Evolutionary conservation across 177 flowering plant genomes (phyloP).

Genomic region (Telopea speciosissima): DNA sequence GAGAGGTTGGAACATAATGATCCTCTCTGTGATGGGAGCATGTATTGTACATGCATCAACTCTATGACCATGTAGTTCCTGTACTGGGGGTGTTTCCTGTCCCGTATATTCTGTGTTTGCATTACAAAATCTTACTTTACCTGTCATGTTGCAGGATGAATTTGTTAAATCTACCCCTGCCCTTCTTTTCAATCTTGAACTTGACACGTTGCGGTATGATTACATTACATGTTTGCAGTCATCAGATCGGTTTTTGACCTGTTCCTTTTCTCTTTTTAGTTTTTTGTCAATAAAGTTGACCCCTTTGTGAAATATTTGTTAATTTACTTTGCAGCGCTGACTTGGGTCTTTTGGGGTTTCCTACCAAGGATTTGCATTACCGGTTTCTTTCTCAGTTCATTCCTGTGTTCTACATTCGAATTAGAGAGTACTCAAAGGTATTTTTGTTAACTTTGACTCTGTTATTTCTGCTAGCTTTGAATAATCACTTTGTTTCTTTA

Average conservation of each 20-base stretch:
- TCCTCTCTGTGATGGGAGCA: background rate
- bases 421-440: constrained; percentile 97
- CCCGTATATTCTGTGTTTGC: background rate
- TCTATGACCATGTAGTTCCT: background rate
- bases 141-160: constrained; percentile 42
- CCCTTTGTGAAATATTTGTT: background rate
- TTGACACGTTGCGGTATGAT: constrained; percentile 84
- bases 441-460: background rate
- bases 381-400: constrained; percentile 88
- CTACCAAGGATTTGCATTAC: constrained; percentile 80
- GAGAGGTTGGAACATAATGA: background rate
- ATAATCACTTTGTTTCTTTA: constrained; percentile 17
- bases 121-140: background rate
- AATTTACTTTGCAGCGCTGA: constrained; percentile 64
- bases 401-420: constrained; percentile 85
- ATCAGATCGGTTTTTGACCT: background rate
- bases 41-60: background rate
- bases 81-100: background rate
- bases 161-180: constrained; percentile 74
- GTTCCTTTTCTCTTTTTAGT: background rate
- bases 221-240: background rate
- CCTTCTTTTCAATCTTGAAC: constrained; percentile 91
- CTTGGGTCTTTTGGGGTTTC: constrained; percentile 87
- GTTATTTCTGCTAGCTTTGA: background rate
- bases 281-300: too few species aligned